phyloP scores from a whole-genome alignment of 1,284 basidiomycete species.

The Ustilago cynodontis region DNA sequence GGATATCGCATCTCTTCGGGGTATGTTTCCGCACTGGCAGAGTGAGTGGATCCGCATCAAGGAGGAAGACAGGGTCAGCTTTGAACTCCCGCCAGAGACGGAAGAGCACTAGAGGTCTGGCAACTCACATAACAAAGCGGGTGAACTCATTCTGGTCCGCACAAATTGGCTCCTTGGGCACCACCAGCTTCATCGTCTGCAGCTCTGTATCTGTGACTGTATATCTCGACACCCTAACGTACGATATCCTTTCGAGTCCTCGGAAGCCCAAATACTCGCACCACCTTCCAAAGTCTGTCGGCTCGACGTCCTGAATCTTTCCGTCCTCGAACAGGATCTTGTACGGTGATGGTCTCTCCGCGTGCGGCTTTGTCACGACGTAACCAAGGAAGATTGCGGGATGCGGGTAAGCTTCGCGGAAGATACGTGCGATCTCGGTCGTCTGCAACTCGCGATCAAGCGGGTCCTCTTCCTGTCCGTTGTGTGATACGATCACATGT shows the following conservation, averaged over 20 bases:
- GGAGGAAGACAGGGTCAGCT: background rate
- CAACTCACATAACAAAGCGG: slow-evolving; percentile 48
- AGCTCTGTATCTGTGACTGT: slow-evolving; percentile 67
- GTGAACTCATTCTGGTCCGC: slow-evolving; percentile 53
- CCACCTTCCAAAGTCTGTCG: slow-evolving; percentile 59
- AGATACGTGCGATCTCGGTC: slow-evolving; percentile 82
- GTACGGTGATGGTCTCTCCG: slow-evolving; percentile 83
- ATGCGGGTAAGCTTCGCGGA: slow-evolving; percentile 79
- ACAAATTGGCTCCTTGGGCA: slow-evolving; percentile 53
- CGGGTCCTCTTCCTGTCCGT: slow-evolving; percentile 91
- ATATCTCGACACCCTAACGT: slow-evolving; percentile 64
- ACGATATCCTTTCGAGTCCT: slow-evolving; percentile 59
- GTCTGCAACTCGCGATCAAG: slow-evolving; percentile 90
- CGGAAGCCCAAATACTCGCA: slow-evolving; percentile 68
- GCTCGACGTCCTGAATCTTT: slow-evolving; percentile 72
- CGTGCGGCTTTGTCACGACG: slow-evolving; percentile 81
- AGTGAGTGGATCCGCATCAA: too few relatives aligned
- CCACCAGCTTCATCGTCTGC: slow-evolving; percentile 64
- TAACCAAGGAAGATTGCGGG: slow-evolving; percentile 84
- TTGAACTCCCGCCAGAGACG: too few relatives aligned
- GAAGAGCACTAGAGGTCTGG: background rate
- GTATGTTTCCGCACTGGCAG: slow-evolving; percentile 40
- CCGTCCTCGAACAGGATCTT: slow-evolving; percentile 76
- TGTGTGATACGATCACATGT: slow-evolving; percentile 87
- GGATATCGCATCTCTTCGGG: slow-evolving; percentile 48